Base-by-base conservation (phyloP, 2,329 filamentous ascomycete genomes). In the Chaetomium sp. region DNA sequence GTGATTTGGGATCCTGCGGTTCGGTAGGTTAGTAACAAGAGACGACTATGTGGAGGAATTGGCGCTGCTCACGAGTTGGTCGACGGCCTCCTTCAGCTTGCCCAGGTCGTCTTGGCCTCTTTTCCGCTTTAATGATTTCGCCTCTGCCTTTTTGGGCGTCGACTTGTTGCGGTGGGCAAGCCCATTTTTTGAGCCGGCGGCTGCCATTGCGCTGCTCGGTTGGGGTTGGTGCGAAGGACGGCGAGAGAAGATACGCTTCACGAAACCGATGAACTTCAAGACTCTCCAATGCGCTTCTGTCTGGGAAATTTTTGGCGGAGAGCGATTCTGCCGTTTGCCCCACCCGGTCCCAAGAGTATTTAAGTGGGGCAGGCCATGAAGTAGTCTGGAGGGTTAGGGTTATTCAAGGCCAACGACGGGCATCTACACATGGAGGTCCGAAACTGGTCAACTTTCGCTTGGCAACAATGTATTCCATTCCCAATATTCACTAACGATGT, bases 1-100 rank as follows among this genome's bases (percentile, higher is more conserved):
- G 68, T 7, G 76, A 73, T 61, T 86, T 86, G 50, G 76, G 72
- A 59, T 89, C 86, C 82, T 86, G 33, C 9, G 12, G 14, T 14
- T 5, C 4, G 4, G 46, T 40, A 41, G 27, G 6, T 4, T 2
- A 19, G 10, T 6, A n/a, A 7, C 12, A 4, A 38, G 41, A 6
- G 33, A 7, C 14, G 33, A 14, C 36, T n/a, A 4, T n/a, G 34
- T 3, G 37, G 19, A n/a, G 7, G 6, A 27, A 10, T 3, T 40
- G 9, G 19, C 8, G 5, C 7, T 33, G 6, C 56, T 50, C 47
- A 61, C 59, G 35, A 61, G 49, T 12, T 61, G 46, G 1, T 64
- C 61, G 35, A 68, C 55, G 34, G 65, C 62, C 6, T 59, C 52
- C 19, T 62, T 59, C 33, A 67, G 62, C 41, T 64, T 61, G 33